These are phyloP conservation scores for Colletotrichum spinosum DNA, from an alignment of 2,329 filamentous ascomycete genomes.

Conservation along the genomic window DNA sequence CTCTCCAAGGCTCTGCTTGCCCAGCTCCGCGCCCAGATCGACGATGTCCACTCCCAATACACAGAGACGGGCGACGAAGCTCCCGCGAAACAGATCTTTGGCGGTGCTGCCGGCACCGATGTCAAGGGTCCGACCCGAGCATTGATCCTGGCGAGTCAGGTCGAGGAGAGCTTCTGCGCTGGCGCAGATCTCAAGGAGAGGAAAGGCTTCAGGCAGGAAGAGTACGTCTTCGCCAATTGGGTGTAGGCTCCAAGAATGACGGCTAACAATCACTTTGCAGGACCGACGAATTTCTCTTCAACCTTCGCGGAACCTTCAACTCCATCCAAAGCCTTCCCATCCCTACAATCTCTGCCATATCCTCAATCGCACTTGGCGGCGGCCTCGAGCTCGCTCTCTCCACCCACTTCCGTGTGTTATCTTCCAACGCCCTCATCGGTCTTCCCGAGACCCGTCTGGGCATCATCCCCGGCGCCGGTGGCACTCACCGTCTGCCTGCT, in stretches of 20 bases:
- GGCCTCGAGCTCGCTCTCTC: conserved; percentile 93
- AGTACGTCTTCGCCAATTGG: conserved; percentile 66
- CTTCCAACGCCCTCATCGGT: conserved; percentile 80
- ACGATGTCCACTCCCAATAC: conserved; percentile 75
- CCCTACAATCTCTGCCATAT: conserved; percentile 90
- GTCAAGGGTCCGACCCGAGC: conserved; percentile 76
- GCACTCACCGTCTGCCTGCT: conserved; percentile 86
- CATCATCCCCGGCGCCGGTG: conserved; percentile 95
- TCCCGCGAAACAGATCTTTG: conserved; percentile 53
- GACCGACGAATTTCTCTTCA: conserved; percentile 80
- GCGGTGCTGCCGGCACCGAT: conserved; percentile 57
- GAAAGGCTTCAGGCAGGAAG: conserved; percentile 77
- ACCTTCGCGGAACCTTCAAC: conserved; percentile 81
- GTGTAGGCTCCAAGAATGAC: neutral
- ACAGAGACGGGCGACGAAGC: conserved; percentile 63
- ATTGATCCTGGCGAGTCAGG: conserved; percentile 84
- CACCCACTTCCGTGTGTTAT: conserved; percentile 89
- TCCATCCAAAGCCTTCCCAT: conserved; percentile 81
- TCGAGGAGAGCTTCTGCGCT: conserved; percentile 91
- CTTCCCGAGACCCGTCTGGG: conserved; percentile 93
- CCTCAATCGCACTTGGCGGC: conserved; percentile 88
- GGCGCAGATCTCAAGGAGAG: conserved; percentile 96
- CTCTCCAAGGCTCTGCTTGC: conserved; percentile 84
- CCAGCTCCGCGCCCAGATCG: conserved; percentile 77
- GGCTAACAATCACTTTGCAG: conserved; percentile 56